Base-by-base conservation (phyloP, 129 eudicot species). In the Ambrosia artemisiifolia region DNA sequence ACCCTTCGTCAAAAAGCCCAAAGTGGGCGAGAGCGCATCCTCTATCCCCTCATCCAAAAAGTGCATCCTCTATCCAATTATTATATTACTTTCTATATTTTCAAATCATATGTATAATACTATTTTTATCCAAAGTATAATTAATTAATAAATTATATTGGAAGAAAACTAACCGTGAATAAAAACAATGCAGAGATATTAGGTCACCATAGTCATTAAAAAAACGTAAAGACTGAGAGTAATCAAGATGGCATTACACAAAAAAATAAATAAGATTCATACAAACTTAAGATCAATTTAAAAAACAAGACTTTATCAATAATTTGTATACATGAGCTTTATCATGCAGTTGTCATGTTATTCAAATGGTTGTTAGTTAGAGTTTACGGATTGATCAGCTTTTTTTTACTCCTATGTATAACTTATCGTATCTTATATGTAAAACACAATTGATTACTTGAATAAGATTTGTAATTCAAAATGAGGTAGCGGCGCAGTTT, bases 21-120 rank as follows among this genome's bases (percentile, higher is more conserved):
- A 69, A 72, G 73, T 70, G 87, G 87, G 72, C 75, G 57, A 83
- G 87, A 83, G 87, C 84, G 87, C 72, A 61, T 62, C 46, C 78
- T 49, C 59, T 32, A 60, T 63, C 71, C 68, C 70, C 48, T 55
- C 70, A 36, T 33, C 68, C 71, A 49, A 64, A 76, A 80, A 76
- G 88, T 80, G 85, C 78, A 76, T 66, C 61, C 54, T 54, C 76
- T 43, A 72, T 43, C 48, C 42, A 30, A 63, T 72, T 61, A 72
- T 69, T 83, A 28, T 72, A 65, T 63, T 70, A 70, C 36, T 69
- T 38, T 67, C 32, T 36, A 40, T 32, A 32, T 28, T 65, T 65
- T 65, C 32, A 18, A 40, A 17, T n/a, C 10, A 64, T 16, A 36
- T 32, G 16, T 32, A 3, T 14, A 48, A 32, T 30, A 11, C 48